A percentile compares a stretch with the other conserved stretches of the same genome.
These are phyloP conservation scores for Solioccasus polychromus DNA, from an alignment of 768 basidiomycete species.

Conservation along the genomic window DNA sequence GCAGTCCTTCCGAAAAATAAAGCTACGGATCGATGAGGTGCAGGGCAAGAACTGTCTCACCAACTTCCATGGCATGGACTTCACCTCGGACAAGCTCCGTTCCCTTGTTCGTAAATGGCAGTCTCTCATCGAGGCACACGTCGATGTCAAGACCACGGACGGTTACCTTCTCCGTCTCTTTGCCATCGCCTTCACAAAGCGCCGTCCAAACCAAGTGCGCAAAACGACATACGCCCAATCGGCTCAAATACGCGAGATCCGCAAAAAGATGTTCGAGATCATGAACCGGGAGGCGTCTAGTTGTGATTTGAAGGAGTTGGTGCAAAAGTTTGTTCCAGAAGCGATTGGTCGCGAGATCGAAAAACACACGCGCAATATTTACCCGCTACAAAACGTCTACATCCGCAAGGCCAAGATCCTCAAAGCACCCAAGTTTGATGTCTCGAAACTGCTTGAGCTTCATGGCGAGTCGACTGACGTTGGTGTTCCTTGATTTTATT, in stretches of 20 bases:
- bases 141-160: conserved; percentile 99
- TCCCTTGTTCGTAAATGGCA: conserved; percentile 99
- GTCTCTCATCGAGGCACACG: conserved; percentile 96
- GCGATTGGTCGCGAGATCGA: conserved; percentile 99
- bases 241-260: conserved; percentile 92
- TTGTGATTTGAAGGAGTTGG: conserved; percentile 96
- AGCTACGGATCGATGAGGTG: conserved; percentile 93
- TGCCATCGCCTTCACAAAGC: conserved; percentile 98
- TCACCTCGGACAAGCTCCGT: conserved; percentile 99
- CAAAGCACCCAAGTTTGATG: conserved; percentile 95
- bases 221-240: conserved; percentile 99
- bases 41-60: conserved; percentile 99
- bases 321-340: conserved; percentile 99
- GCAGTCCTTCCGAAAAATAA: conserved; percentile 99
- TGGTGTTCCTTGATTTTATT: conserved; percentile 29
- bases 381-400: conserved; percentile 98
- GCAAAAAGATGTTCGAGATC: conserved; percentile 99
- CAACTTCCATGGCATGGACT: conserved; percentile 99
- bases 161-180: conserved; percentile 99
- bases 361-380: conserved; percentile 95
- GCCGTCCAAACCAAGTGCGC: conserved; percentile 91
- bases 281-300: conserved; percentile 94
- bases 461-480: conserved; percentile 96
- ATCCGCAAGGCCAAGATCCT: conserved; percentile 99
- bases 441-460: conserved; percentile 92